Evolutionary conservation across 495 filamentous ascomycete species (phyloP).

Genomic region (Aspergillus biplanus): DNA sequence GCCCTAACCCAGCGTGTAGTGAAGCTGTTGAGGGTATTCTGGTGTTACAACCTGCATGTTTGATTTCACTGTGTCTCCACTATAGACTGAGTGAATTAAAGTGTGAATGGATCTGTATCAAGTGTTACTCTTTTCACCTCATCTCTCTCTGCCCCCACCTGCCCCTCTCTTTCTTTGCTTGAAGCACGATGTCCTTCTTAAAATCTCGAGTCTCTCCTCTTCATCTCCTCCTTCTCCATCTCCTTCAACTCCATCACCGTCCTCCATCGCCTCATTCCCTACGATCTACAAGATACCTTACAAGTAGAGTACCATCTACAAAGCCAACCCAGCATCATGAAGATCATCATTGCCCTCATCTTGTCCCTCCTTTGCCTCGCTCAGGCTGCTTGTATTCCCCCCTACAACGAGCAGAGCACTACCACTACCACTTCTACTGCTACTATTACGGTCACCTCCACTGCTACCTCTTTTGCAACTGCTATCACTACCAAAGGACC

Average conservation of each 20-base stretch:
- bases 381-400: neutral
- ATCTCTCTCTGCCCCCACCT: neutral
- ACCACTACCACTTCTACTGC: neutral
- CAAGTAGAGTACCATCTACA: neutral
- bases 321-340: constrained; percentile 1
- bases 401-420: neutral
- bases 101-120: constrained; percentile 1
- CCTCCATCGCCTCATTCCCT: neutral
- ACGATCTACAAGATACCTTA: constrained; percentile 4
- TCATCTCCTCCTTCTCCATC: neutral
- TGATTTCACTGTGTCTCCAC: constrained; percentile 18
- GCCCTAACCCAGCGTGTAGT: neutral
- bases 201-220: neutral
- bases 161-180: neutral
- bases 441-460: neutral
- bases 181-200: neutral
- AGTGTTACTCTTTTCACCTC: neutral
- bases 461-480: no score
- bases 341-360: constrained; percentile 1
- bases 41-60: constrained; percentile 19
- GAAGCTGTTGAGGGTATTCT: neutral
- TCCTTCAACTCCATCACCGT: neutral
- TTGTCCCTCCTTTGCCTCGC: constrained; percentile 6
- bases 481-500: neutral
- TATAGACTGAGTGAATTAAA: constrained; percentile 2